A percentile compares a stretch with the other conserved stretches of the same genome.
These are phyloP conservation scores for Amoebophrya sp. DNA, from an alignment of 169 alveolate species.

Conservation along the genomic window DNA sequence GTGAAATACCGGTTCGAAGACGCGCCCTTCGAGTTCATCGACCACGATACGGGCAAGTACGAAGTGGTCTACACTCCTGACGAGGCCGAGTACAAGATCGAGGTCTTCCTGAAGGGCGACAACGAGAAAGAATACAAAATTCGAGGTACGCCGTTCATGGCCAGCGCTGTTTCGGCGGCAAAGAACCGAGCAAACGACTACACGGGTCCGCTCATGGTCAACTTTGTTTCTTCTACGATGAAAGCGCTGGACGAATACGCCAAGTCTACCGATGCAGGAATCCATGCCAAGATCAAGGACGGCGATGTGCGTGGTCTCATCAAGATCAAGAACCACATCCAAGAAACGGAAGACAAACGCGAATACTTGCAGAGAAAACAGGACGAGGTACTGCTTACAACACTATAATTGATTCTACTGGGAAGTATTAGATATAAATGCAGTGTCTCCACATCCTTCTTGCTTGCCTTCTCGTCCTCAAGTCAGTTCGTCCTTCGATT, in stretches of 20 bases:
- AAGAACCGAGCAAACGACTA: conserved; percentile 69
- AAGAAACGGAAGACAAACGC: conserved; percentile 67
- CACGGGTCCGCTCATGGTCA: conserved; percentile 72
- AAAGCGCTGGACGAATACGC: conserved; percentile 62
- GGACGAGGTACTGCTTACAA: conserved; percentile 38
- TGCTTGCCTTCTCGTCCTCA: no score
- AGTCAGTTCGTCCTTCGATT: no score
- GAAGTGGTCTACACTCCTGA: conserved; percentile 57
- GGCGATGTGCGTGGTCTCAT: conserved; percentile 68
- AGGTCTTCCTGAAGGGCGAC: conserved; percentile 76
- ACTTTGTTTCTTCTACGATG: conserved; percentile 60
- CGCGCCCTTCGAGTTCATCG: conserved; percentile 48
- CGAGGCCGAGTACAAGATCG: conserved; percentile 54
- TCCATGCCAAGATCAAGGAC: conserved; percentile 65
- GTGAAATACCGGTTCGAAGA: conserved; percentile 3
- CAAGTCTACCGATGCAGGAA: conserved; percentile 60
- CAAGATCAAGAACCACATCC: conserved; percentile 68
- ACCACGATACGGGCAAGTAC: conserved; percentile 54
- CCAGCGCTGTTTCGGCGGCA: conserved; percentile 63
- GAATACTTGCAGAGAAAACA: conserved; percentile 59
- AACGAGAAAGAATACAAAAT: conserved; percentile 70
- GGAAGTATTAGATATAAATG: not conserved
- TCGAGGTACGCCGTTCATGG: conserved; percentile 82
- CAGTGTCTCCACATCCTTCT: not conserved
- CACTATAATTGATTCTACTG: not conserved